Base-by-base conservation (phyloP, 257 asterid genomes). In the Perilla frutescens region DNA sequence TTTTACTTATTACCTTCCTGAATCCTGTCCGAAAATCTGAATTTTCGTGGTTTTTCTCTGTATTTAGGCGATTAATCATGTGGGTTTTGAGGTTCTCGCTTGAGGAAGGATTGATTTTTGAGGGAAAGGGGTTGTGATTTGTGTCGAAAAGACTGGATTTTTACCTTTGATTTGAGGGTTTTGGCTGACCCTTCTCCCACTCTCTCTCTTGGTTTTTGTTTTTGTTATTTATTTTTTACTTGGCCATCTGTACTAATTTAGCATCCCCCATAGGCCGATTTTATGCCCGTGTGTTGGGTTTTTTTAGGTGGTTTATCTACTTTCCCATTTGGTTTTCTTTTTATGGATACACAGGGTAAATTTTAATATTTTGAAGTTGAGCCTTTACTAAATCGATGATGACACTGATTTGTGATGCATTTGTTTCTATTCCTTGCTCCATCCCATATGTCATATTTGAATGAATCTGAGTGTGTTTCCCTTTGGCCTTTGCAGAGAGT, bases 401-500 rank as follows among this genome's bases (percentile, higher is more conserved):
- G 26, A 20, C 26, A 60, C 71, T 57, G 60, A 47, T 72, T 61
- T 62, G 6, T 36, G 51, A 34, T 53, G 44, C 51, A 34, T 34
- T 34, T 4, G 3, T 2, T 34, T 34, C 37, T 34, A 34, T 34
- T 34, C 37, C 37, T 34, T 34, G 37, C 37, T 2, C 3, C 4
- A 34, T 2, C 4, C 37, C 3, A 34, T 2, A 34, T 20, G 26
- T 20, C 26, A 20, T 20, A 20, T 40, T 40, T 40, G 6, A 2
- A 8, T 43, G 1, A 43, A 15, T 5, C 15, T 72, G 32, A 7
- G 14, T 49, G 41, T 59, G 62, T 56, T 7, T 47, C 40, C 55
- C 6, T 60, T 70, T 57, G 5, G 1, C 10, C 0, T 20, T 20
- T 50, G 75, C 91, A 91, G 97, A 81, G 89, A 41, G 81, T 91